These are phyloP conservation scores for Multifurca ochricompacta DNA, from an alignment of 768 basidiomycete genomes.

Conservation along the genomic window DNA sequence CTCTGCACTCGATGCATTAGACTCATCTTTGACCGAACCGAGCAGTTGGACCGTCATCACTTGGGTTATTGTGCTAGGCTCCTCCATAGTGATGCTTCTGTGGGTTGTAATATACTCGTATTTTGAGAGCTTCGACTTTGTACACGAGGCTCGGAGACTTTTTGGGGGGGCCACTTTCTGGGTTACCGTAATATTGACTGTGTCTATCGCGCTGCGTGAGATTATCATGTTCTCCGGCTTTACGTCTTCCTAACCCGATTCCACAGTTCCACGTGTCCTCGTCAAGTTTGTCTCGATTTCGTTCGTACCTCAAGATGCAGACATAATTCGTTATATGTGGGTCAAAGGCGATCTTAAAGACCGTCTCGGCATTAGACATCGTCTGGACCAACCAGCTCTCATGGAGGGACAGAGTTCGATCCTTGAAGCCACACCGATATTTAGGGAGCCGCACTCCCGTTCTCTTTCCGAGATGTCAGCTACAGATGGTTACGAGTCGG, in stretches of 20 bases:
- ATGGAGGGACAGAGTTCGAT: conserved; percentile 23
- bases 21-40: background rate
- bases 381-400: conserved; percentile 33
- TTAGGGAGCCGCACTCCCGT: conserved; percentile 52
- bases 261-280: conserved; percentile 76
- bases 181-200: conserved; percentile 64
- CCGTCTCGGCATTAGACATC: conserved; percentile 58
- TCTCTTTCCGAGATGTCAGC: conserved; percentile 55
- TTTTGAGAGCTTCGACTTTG: conserved; percentile 64
- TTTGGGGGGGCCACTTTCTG: conserved; percentile 81
- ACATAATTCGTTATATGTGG: conserved; percentile 91
- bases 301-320: conserved; percentile 78
- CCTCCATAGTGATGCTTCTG: conserved; percentile 71
- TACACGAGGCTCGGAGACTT: conserved; percentile 62
- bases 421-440: conserved; percentile 66
- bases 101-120: conserved; percentile 89
- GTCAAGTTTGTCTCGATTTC: conserved; percentile 62
- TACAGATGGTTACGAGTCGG: conserved; percentile 43
- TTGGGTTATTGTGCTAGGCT: conserved; percentile 74
- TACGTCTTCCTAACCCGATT: background rate
- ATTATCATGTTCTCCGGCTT: background rate
- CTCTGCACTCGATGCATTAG: conserved; percentile 17
- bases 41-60: conserved; percentile 75
- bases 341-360: conserved; percentile 78
- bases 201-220: conserved; percentile 64